These are phyloP conservation scores for Euphorbia lathyris DNA, from an alignment of 345 rosid species.

Conservation along the genomic window DNA sequence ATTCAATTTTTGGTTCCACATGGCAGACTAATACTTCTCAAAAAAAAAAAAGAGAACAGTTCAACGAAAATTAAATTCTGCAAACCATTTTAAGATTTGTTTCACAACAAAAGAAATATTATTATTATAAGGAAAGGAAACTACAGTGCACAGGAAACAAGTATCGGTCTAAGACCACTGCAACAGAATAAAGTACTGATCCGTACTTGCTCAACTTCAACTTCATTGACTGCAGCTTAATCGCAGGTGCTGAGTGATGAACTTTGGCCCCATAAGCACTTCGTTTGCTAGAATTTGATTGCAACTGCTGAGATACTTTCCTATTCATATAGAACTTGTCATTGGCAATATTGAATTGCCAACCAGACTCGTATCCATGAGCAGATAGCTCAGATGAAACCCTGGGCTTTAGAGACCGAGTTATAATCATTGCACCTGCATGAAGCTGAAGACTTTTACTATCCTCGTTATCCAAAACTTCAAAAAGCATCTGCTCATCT, in stretches of 20 bases:
- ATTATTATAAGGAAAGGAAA: neutral
- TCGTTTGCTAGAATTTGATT: conserved; percentile 70
- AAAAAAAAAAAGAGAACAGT: neutral
- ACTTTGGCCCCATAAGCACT: conserved; percentile 67
- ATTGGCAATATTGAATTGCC: conserved; percentile 92
- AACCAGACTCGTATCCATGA: conserved; percentile 52
- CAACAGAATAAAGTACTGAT: conserved; percentile 10
- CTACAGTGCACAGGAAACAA: neutral
- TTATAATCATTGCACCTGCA: conserved; percentile 89
- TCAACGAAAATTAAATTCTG: neutral
- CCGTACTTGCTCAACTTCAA: conserved; percentile 95
- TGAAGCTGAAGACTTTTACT: conserved; percentile 64
- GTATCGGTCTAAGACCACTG: neutral
- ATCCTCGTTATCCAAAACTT: conserved; percentile 70
- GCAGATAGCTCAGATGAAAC: conserved; percentile 43
- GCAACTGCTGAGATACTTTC: conserved; percentile 82
- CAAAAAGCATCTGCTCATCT: conserved; percentile 93
- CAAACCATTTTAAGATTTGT: neutral
- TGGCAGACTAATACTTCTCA: neutral
- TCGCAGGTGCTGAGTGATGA: conserved; percentile 92
- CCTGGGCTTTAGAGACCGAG: conserved; percentile 48
- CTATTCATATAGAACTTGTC: conserved; percentile 87
- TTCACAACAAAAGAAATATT: neutral
- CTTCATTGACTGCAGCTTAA: conserved; percentile 90
- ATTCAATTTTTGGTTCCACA: neutral